Percentiles rank a stretch among this genome's conserved stretches.
Conservation (phyloP, 805 yeast genomes). For the Teunomyces cretensis region DNA sequence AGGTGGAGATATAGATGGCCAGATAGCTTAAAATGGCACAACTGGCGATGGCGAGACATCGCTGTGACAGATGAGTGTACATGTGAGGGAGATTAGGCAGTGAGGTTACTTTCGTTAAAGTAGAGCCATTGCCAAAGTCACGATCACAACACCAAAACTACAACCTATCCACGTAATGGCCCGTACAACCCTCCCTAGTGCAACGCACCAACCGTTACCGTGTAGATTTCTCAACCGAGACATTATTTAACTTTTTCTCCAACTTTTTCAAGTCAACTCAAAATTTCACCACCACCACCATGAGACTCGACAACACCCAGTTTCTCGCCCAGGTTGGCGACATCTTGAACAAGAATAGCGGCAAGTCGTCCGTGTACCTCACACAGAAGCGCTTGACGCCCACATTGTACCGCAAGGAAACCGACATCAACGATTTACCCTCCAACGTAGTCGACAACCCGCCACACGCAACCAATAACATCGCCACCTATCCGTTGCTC, state of each 20-base stretch:
- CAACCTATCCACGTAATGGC: too few species aligned
- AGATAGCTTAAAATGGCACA: too few species aligned
- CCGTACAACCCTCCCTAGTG: too few species aligned
- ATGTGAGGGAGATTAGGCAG: too few species aligned
- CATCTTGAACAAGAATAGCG: conserved; percentile 23
- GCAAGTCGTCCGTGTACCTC: conserved; percentile 54
- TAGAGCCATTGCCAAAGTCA: too few species aligned
- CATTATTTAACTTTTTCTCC: neutral
- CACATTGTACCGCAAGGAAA: conserved; percentile 23
- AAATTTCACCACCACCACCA: conserved; percentile 4
- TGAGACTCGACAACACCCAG: conserved; percentile 16
- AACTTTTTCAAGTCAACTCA: neutral
- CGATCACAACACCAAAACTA: too few species aligned
- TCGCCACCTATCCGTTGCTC: conserved; percentile 55
- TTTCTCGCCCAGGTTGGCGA: conserved; percentile 17
- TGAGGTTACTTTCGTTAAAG: too few species aligned
- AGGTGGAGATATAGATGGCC: too few species aligned
- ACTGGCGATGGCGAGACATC: too few species aligned
- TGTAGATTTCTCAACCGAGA: too few species aligned
- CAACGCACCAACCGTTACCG: too few species aligned
- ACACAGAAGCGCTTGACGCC: conserved; percentile 54
- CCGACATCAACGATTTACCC: conserved; percentile 27
- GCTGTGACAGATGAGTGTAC: too few species aligned
- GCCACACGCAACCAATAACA: conserved; percentile 18
- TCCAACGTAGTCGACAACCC: conserved; percentile 29